Conservation (phyloP, 768 basidiomycete genomes). For the Rubroboletus satanas region DNA sequence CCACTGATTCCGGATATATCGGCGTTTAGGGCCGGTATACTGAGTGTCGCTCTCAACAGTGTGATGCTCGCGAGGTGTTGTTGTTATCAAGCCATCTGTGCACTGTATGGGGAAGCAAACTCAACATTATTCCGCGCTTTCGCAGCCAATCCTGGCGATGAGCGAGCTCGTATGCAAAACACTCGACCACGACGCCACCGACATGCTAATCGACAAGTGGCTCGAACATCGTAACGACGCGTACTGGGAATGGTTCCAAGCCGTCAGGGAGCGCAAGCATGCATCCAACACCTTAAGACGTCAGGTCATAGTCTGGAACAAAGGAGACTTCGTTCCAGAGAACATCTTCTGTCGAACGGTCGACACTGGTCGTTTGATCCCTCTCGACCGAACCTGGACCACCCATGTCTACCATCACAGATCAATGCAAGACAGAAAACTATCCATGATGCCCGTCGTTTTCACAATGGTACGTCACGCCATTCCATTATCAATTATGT, state of each 20-base stretch:
- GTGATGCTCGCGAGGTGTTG: background rate
- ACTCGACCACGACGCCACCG: constrained; percentile 70
- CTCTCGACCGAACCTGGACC: constrained; percentile 78
- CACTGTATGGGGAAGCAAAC: constrained; percentile 19
- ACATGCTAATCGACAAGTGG: constrained; percentile 81
- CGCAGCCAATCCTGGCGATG: constrained; percentile 65
- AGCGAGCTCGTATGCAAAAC: constrained; percentile 78
- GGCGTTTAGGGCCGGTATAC: constrained; percentile 27
- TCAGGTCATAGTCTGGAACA: constrained; percentile 48
- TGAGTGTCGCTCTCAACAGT: background rate
- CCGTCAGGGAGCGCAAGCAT: constrained; percentile 63
- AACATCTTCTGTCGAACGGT: constrained; percentile 78
- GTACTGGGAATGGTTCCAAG: constrained; percentile 74
- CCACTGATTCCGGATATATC: constrained; percentile 1
- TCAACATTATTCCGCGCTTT: constrained; percentile 57
- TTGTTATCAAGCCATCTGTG: constrained; percentile 13
- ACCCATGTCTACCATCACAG: constrained; percentile 78
- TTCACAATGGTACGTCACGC: constrained; percentile 63
- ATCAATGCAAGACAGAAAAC: constrained; percentile 67
- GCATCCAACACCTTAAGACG: constrained; percentile 49
- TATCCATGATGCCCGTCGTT: constrained; percentile 76
- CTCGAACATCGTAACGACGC: constrained; percentile 73
- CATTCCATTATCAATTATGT: background rate
- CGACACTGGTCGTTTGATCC: constrained; percentile 73
- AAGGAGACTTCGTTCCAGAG: constrained; percentile 74